Conservation (phyloP, 805 yeast species). For the Lipomyces yamadae region DNA sequence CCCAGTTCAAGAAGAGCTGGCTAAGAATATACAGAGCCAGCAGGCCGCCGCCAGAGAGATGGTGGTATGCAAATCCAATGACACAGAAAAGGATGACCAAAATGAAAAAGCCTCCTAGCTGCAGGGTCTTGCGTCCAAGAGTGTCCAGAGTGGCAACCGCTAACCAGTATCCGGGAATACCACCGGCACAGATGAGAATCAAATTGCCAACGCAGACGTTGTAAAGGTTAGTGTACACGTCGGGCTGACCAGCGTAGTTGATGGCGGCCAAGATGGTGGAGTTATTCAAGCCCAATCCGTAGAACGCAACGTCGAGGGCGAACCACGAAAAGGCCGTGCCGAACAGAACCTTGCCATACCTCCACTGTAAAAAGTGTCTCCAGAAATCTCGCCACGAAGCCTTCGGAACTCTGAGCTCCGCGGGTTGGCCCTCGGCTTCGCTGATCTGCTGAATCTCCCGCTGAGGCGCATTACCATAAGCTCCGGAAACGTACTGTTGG, state of each 20-base stretch:
- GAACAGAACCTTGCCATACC: conserved; percentile 75
- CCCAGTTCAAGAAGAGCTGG: conserved; percentile 89
- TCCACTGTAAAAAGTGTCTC: conserved; percentile 82
- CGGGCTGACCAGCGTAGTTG: conserved; percentile 75
- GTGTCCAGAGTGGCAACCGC: conserved; percentile 78
- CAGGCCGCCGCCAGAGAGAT: conserved; percentile 65
- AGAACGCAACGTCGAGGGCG: conserved; percentile 85
- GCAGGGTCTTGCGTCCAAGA: conserved; percentile 84
- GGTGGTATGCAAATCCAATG: conserved; percentile 84
- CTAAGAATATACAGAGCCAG: conserved; percentile 77
- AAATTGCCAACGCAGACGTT: conserved; percentile 89
- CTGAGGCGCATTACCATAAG: conserved; percentile 55
- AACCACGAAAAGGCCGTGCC: conserved; percentile 96
- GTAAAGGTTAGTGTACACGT: conserved; percentile 72
- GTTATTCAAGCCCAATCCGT: conserved; percentile 85
- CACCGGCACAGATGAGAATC: conserved; percentile 92
- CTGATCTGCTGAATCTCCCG: conserved; percentile 43
- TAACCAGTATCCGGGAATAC: conserved; percentile 92
- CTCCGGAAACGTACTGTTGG: conserved; percentile 57
- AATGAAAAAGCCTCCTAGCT: conserved; percentile 72
- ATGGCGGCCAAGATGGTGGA: conserved; percentile 79
- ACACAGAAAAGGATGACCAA: conserved; percentile 75
- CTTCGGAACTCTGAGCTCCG: conserved; percentile 64
- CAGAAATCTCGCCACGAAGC: conserved; percentile 79
- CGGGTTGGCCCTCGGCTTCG: conserved; percentile 18